Evolutionary conservation across 495 filamentous ascomycete genomes (phyloP).

Genomic region (Lepraria neglecta): DNA sequence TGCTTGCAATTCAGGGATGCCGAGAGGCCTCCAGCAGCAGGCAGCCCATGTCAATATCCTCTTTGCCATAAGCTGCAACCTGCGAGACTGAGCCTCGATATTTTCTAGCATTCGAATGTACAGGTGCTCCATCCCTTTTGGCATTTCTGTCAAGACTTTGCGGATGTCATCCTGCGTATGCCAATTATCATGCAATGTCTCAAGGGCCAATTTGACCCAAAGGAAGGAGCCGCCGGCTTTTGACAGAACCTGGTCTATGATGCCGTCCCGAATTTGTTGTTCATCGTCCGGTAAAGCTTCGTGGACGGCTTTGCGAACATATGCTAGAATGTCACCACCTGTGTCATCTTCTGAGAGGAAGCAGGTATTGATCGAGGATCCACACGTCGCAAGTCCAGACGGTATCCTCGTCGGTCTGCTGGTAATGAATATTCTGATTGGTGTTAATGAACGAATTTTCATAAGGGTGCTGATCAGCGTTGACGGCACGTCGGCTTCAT

Average conservation of each 20-base stretch:
- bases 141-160: slow-evolving; percentile 34
- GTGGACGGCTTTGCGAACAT: slow-evolving; percentile 16
- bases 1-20: slow-evolving; percentile 28
- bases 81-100: slow-evolving; percentile 25
- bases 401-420: too few species aligned
- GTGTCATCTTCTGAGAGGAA: slow-evolving; percentile 26
- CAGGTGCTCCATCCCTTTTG: slow-evolving; percentile 37
- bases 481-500: slow-evolving; percentile 22
- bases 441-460: too few species aligned
- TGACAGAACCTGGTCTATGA: slow-evolving; percentile 19
- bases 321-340: slow-evolving; percentile 23
- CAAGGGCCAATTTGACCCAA: slow-evolving; percentile 34
- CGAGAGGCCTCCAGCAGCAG: slow-evolving; percentile 33
- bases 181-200: slow-evolving; percentile 30
- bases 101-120: slow-evolving; percentile 36
- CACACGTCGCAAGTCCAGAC: not conserved
- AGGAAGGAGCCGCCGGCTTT: slow-evolving; percentile 26
- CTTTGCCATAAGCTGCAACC: too few species aligned
- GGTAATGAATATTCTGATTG: too few species aligned
- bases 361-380: not conserved
- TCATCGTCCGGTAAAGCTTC: slow-evolving; percentile 8
- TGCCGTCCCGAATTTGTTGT: not conserved
- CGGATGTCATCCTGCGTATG: slow-evolving; percentile 30
- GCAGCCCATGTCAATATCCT: slow-evolving; percentile 33
- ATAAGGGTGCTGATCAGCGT: slow-evolving; percentile 14